Evolutionary conservation across 164 flowering plant species (phyloP), one percentile per base, ranked within the genome.

Genomic region (Tinospora cordifolia): DNA sequence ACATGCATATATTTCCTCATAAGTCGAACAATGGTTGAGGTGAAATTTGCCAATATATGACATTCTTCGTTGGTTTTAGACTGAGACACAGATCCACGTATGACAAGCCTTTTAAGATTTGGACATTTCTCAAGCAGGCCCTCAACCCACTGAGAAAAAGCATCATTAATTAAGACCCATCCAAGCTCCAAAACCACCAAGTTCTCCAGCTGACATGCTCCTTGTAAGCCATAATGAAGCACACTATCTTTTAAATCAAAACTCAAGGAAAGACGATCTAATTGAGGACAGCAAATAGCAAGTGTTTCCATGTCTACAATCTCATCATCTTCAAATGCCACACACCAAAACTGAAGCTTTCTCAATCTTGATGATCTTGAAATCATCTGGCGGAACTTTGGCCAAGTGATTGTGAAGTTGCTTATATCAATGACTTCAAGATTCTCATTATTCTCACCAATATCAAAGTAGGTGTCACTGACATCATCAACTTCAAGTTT

Each of bases 351-450:
- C 60, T 92, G 80, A 71, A 93, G 97, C 75, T 71, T 82, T 81
- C 81, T 87, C 81, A 91, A 80, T 65, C 79, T 87, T 8, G 92
- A 79, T 15, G 98, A 86, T 74, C 78, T 84, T 39, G 95, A 87
- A 76, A 91, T 90, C 89, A 89, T 87, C 26, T 83, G 90, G 67
- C 83, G 87, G 72, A 93, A 89, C 75, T 85, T 90, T 1, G 89
- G 85, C 96, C 94, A 91, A 74, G 82, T 81, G 63, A 90, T 84
- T 21, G 96, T 89, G 81, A 87, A 91, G 80, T 86, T 89, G 78
- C 87, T 90, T n/a, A 91, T 81, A 80, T 93, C 97, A 24, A 93
- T 87, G 64, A 85, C 73, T 82, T 91, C 97, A 67, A 93, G 89
- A 80, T 86, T 85, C 62, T 93, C 94, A 38, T 77, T 62, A 75